Evolutionary conservation across 495 filamentous ascomycete species (phyloP).

Genomic region (Choiromyces venosus): DNA sequence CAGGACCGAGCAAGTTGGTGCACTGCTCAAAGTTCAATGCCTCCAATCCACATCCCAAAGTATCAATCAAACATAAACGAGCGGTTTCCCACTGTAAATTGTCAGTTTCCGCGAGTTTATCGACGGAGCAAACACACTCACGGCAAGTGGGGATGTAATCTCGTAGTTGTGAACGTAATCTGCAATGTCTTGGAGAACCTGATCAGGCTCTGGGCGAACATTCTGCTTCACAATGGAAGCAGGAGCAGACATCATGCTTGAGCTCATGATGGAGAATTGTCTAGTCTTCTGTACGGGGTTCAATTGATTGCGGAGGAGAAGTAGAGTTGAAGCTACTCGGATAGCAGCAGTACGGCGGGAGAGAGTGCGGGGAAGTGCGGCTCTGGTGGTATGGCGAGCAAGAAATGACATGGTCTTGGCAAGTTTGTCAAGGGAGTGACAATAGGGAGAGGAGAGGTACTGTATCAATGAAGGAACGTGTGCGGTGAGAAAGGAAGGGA

Average conservation of each 20-base stretch:
- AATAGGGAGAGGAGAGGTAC: slow-evolving; percentile 9
- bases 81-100: slow-evolving; percentile 77
- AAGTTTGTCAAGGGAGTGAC: not conserved
- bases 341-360: slow-evolving; percentile 33
- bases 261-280: slow-evolving; percentile 24
- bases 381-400: slow-evolving; percentile 28
- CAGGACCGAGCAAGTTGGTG: slow-evolving; percentile 86
- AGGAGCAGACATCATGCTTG: slow-evolving; percentile 21
- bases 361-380: slow-evolving; percentile 21
- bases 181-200: slow-evolving; percentile 90
- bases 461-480: slow-evolving; percentile 22
- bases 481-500: slow-evolving; percentile 16
- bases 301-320: slow-evolving; percentile 14
- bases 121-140: slow-evolving; percentile 48
- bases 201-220: slow-evolving; percentile 61
- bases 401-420: slow-evolving; percentile 33
- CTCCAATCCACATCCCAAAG: slow-evolving; percentile 91
- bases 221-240: slow-evolving; percentile 39
- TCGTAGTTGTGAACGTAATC: slow-evolving; percentile 87
- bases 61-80: slow-evolving; percentile 85
- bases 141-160: slow-evolving; percentile 85
- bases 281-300: slow-evolving; percentile 10
- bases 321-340: slow-evolving; percentile 21
- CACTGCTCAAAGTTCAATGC: slow-evolving; percentile 94
- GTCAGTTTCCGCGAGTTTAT: slow-evolving; percentile 4